Conservation (phyloP, 805 yeast genomes). For the Brettanomyces naardenensis region DNA sequence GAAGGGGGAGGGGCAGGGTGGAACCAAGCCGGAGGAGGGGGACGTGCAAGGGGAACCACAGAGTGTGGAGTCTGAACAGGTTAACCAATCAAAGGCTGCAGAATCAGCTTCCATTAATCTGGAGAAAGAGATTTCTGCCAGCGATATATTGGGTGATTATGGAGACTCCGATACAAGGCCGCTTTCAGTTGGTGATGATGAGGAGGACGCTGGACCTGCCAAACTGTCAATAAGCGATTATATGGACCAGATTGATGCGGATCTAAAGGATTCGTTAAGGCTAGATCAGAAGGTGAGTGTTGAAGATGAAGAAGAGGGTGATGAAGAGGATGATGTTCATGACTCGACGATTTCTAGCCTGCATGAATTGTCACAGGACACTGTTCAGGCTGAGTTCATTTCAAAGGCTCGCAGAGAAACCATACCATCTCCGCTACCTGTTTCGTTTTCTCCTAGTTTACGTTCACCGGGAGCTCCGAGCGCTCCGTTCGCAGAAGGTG, state of each 20-base stretch:
- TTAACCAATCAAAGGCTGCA: no score
- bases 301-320: conserved; percentile 5
- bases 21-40: no score
- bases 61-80: no score
- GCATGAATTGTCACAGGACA: neutral
- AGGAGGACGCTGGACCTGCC: neutral
- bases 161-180: neutral
- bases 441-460: neutral
- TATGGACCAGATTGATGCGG: conserved; percentile 1
- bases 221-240: neutral
- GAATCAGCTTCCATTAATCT: no score
- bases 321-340: conserved; percentile 6
- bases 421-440: neutral
- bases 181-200: conserved; percentile 3
- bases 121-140: conserved; percentile 1
- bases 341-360: neutral
- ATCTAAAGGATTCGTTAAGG: conserved; percentile 1
- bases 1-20: no score
- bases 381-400: conserved; percentile 1
- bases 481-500: neutral
- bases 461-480: no score
- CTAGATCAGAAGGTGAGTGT: neutral
- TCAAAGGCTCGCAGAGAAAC: neutral
- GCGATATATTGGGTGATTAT: conserved; percentile 2
- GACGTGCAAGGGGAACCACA: no score